Evolutionary conservation across 768 basidiomycete species (phyloP).

Genomic region (Lactifluus echinatus): DNA sequence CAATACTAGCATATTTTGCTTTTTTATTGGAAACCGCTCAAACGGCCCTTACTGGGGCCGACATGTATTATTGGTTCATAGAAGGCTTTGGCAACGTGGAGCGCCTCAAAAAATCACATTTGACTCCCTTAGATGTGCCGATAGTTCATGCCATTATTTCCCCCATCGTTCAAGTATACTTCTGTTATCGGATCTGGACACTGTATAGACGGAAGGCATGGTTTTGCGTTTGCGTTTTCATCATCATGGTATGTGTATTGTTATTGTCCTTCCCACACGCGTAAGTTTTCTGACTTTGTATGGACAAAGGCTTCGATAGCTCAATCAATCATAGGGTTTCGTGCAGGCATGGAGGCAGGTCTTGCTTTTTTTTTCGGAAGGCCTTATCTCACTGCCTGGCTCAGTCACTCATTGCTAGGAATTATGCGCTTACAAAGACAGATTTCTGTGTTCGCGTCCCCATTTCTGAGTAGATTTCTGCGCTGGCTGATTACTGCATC

Average conservation of each 20-base stretch:
- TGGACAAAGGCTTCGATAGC: no score
- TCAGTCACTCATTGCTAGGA: no score
- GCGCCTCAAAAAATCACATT: background rate
- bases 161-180: slow-evolving; percentile 6
- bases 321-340: no score
- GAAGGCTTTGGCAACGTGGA: slow-evolving; percentile 5
- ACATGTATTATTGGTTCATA: slow-evolving; percentile 15
- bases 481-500: no score
- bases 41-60: slow-evolving; percentile 8
- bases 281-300: no score
- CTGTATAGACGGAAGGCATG: slow-evolving; percentile 1
- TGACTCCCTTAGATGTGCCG: slow-evolving; percentile 5
- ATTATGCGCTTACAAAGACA: no score
- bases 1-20: background rate
- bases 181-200: slow-evolving; percentile 9
- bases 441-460: no score
- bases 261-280: background rate
- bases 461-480: background rate
- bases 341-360: no score
- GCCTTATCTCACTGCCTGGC: no score
- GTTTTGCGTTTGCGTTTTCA: background rate
- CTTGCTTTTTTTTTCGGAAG: no score
- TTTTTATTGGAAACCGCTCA: slow-evolving; percentile 4
- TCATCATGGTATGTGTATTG: background rate
- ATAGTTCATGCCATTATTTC: slow-evolving; percentile 5